Evolutionary conservation across 2,329 filamentous ascomycete species (phyloP).

Genomic region (Madurella mycetomatis): DNA sequence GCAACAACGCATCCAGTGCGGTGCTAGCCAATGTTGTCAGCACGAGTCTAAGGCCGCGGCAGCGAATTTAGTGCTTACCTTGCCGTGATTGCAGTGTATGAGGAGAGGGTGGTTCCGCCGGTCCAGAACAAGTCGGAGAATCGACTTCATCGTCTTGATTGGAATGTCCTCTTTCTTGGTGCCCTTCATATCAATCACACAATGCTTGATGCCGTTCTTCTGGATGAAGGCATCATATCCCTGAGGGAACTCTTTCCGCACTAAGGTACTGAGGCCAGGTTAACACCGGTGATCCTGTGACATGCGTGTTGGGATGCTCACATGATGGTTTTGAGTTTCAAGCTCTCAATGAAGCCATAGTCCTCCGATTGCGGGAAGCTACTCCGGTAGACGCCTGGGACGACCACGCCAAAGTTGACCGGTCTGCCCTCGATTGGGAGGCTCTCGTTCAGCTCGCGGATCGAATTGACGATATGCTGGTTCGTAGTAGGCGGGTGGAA

Average conservation of each 20-base stretch:
- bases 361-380: slow-evolving; percentile 71
- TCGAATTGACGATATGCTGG: neutral
- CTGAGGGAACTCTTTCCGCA: slow-evolving; percentile 55
- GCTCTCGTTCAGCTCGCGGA: slow-evolving; percentile 1
- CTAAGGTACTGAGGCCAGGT: slow-evolving; percentile 49
- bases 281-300: slow-evolving; percentile 1
- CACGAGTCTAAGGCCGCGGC: neutral
- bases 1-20: slow-evolving; percentile 87
- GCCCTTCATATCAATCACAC: slow-evolving; percentile 74
- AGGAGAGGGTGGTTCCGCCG: slow-evolving; percentile 72
- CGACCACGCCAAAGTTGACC: slow-evolving; percentile 71
- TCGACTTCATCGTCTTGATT: slow-evolving; percentile 61
- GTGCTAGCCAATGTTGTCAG: slow-evolving; percentile 48
- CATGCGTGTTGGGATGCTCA: slow-evolving; percentile 38
- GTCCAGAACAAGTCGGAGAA: slow-evolving; percentile 68
- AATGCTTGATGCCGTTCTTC: slow-evolving; percentile 64
- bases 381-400: slow-evolving; percentile 73
- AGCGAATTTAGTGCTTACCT: slow-evolving; percentile 40
- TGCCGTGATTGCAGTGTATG: slow-evolving; percentile 91
- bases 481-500: slow-evolving; percentile 13
- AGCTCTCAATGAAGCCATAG: slow-evolving; percentile 61
- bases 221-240: slow-evolving; percentile 59
- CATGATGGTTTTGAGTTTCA: slow-evolving; percentile 76
- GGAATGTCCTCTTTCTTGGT: slow-evolving; percentile 79
- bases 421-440: slow-evolving; percentile 39